Evolutionary conservation across 2,329 filamentous ascomycete genomes (phyloP), one percentile per base, ranked within the genome.

Genomic region (Aspergillus jensenii): DNA sequence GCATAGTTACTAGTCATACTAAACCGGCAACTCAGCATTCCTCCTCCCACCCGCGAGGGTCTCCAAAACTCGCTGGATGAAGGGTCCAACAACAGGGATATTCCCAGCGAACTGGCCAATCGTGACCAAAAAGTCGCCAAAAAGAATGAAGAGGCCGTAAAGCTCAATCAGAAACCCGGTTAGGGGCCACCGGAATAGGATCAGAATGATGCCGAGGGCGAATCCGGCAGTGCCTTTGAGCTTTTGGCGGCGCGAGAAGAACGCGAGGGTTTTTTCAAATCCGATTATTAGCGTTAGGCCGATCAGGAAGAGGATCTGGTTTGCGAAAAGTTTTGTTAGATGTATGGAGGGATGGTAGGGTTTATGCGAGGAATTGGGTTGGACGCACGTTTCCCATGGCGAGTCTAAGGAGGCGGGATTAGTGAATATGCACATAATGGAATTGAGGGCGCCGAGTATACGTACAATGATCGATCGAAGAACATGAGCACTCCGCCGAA

Each of bases 221-320:
- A 99, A 99, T 15, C 93, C 93, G 4, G 87, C 88, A 0, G 91
- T 97, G 63, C 95, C 95, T 72, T 92, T 92, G 69, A 91, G 85
- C 77, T 99, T 99, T 73, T 97, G 91, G 67, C 87, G 88, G 61
- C 95, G 89, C 52, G 92, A 90, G 81, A 99, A 99, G 86, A 99
- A 99, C 73, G 90, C 82, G 63, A 93, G 81, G 0, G 95, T 98
- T 74, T 97, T 97, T 75, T 90, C 85, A 23, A 91, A 85, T 44
- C 95, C 95, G 78, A 99, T 96, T 69, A 98, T 96, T 59, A 98
- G 89, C 31, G 93, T 96, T 25, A 99, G 86, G 74, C 95, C 95
- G 79, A 96, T 91, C 55, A 99, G 86, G 83, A 99, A 98, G 75
- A 99, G 91, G 76, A 99, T 96, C 91, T 96, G 69, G 5, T 11